phyloP scores from a whole-genome alignment of 1,139 yeast genomes.

The Zygosaccharomyces pseudobailii region DNA sequence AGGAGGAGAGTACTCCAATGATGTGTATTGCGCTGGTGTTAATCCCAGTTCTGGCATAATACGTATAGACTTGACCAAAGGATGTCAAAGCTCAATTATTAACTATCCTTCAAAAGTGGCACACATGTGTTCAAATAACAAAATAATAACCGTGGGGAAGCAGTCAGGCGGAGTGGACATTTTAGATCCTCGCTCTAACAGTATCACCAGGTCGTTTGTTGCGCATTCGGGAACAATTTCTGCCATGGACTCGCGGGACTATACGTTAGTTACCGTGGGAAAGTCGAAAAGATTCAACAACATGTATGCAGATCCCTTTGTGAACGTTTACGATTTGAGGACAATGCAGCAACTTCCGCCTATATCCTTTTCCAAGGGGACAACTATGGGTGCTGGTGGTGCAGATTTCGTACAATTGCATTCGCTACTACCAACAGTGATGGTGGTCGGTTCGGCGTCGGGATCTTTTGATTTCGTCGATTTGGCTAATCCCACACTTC shows the following conservation, averaged over 20 bases:
- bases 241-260: conserved; percentile 73
- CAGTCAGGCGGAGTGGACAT: conserved; percentile 68
- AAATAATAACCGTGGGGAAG: conserved; percentile 58
- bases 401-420: conserved; percentile 82
- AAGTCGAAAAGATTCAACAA: conserved; percentile 55
- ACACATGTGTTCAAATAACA: conserved; percentile 40
- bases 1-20: conserved; percentile 26
- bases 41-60: conserved; percentile 41
- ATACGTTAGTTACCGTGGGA: conserved; percentile 79
- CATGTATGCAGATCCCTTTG: conserved; percentile 68
- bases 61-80: conserved; percentile 57
- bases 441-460: conserved; percentile 64
- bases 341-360: conserved; percentile 74
- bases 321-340: conserved; percentile 76
- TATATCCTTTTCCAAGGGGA: conserved; percentile 52
- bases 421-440: conserved; percentile 78
- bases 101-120: conserved; percentile 40
- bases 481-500: conserved; percentile 64
- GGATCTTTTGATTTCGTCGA: conserved; percentile 89
- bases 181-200: conserved; percentile 61
- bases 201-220: conserved; percentile 54
- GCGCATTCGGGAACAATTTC: conserved; percentile 76
- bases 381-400: conserved; percentile 57
- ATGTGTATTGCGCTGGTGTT: conserved; percentile 46
- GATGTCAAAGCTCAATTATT: conserved; percentile 34